These are phyloP conservation scores for Candida orba DNA, from an alignment of 805 yeast species.

Conservation along the genomic window DNA sequence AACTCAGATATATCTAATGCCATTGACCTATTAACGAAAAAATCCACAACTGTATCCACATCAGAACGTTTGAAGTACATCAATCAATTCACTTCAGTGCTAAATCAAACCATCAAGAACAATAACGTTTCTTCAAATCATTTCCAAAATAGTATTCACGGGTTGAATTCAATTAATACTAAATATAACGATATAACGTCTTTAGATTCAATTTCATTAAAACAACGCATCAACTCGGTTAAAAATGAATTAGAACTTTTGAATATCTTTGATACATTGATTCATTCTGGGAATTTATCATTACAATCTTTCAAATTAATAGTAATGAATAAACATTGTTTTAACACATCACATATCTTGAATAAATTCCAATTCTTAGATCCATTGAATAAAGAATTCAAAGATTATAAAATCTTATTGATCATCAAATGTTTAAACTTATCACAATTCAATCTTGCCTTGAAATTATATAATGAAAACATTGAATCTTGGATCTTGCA, in stretches of 20 bases:
- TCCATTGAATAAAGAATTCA: conserved; percentile 1
- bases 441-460: not conserved
- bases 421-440: conserved; percentile 5
- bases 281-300: conserved; percentile 4
- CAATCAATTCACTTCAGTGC: conserved; percentile 5
- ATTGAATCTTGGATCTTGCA: conserved; percentile 1
- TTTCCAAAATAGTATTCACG: conserved; percentile 6
- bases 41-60: not conserved
- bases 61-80: conserved; percentile 5
- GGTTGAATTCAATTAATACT: conserved; percentile 2
- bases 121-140: not conserved
- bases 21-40: conserved; percentile 5
- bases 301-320: conserved; percentile 4
- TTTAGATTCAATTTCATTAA: conserved; percentile 1
- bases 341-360: conserved; percentile 2
- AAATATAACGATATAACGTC: not conserved
- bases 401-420: conserved; percentile 3
- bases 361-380: conserved; percentile 7
- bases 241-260: conserved; percentile 3
- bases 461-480: conserved; percentile 2
- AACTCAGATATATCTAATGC: conserved; percentile 4
- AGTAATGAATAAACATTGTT: conserved; percentile 4
- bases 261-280: conserved; percentile 6
- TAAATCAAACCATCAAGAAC: conserved; percentile 1
- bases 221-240: not conserved